These are phyloP conservation scores for Blastocrithidia nonstop DNA, from an alignment of 208 protist species.

Conservation along the genomic window DNA sequence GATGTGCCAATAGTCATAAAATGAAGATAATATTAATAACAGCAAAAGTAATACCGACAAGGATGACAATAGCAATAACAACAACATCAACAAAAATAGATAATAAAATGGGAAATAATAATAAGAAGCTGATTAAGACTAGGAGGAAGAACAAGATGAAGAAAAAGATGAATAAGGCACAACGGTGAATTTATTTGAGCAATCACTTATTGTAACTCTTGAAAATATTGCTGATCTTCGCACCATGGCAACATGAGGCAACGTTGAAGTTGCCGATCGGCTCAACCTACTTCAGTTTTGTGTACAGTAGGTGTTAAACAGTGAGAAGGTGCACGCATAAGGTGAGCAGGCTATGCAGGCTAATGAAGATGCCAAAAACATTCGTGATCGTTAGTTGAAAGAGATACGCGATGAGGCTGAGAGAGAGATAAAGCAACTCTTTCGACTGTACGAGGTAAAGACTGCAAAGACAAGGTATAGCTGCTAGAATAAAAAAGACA, in stretches of 20 bases:
- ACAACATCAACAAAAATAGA: constrained; percentile 7
- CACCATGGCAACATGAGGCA: constrained; percentile 58
- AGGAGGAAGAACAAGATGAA: constrained; percentile 7
- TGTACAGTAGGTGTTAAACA: constrained; percentile 41
- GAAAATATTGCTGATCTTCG: constrained; percentile 35
- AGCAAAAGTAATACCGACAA: constrained; percentile 6
- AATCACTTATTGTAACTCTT: constrained; percentile 36
- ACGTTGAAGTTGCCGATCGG: constrained; percentile 54
- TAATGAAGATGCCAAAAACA: constrained; percentile 18
- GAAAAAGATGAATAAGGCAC: constrained; percentile 9
- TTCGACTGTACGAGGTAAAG: constrained; percentile 8
- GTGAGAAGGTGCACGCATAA: constrained; percentile 26
- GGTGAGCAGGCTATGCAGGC: constrained; percentile 37
- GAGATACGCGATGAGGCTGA: constrained; percentile 65
- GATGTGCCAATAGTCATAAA: not conserved
- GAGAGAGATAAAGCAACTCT: constrained; percentile 46
- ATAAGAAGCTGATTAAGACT: not conserved
- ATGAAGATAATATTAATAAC: constrained; percentile 10
- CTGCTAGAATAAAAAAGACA: not conserved
- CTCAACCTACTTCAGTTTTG: constrained; percentile 65
- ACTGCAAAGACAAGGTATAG: not conserved
- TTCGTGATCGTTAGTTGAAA: constrained; percentile 32
- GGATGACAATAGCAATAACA: constrained; percentile 8
- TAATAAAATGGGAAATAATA: constrained; percentile 2
- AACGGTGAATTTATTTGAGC: not conserved